Evolutionary conservation across 495 filamentous ascomycete species (phyloP).

Genomic region (Trichocladium uniseriatum): DNA sequence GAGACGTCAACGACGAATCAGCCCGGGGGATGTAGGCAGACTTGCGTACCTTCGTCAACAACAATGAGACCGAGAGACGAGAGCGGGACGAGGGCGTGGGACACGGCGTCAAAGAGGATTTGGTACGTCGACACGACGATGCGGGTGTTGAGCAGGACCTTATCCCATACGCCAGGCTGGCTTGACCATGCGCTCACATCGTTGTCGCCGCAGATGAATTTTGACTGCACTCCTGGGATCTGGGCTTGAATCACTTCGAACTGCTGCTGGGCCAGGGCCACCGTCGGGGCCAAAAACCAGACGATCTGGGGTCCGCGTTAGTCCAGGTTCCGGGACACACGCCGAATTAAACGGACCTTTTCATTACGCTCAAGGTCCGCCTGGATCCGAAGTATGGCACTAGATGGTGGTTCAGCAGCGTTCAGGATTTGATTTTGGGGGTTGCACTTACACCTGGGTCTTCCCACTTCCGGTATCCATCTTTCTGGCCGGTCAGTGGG

Average conservation of each 20-base stretch:
- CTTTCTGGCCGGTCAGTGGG: conserved; percentile 30
- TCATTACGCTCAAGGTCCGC: conserved; percentile 68
- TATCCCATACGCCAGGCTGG: conserved; percentile 58
- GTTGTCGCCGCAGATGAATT: conserved; percentile 57
- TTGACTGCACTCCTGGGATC: conserved; percentile 53
- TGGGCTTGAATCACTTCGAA: conserved; percentile 50
- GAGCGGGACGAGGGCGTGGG: conserved; percentile 71
- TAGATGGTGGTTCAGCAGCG: conserved; percentile 24
- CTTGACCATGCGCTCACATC: conserved; percentile 69
- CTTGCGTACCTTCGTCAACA: conserved; percentile 74
- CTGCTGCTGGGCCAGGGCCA: conserved; percentile 68
- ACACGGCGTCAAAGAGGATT: conserved; percentile 68
- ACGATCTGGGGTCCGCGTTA: conserved; percentile 46
- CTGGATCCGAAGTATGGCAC: conserved; percentile 69
- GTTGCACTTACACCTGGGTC: conserved; percentile 67
- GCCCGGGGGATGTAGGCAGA: background rate
- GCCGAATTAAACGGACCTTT: no score
- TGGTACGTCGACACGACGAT: conserved; percentile 73
- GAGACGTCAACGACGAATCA: conserved; percentile 3
- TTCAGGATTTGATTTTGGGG: background rate
- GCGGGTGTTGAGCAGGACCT: conserved; percentile 53
- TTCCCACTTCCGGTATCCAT: conserved; percentile 95
- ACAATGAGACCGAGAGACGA: conserved; percentile 58
- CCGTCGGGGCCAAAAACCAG: conserved; percentile 81
- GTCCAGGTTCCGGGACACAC: no score